phyloP scores from a whole-genome alignment of 2,329 filamentous ascomycete species.

The Fusarium aywerte region DNA sequence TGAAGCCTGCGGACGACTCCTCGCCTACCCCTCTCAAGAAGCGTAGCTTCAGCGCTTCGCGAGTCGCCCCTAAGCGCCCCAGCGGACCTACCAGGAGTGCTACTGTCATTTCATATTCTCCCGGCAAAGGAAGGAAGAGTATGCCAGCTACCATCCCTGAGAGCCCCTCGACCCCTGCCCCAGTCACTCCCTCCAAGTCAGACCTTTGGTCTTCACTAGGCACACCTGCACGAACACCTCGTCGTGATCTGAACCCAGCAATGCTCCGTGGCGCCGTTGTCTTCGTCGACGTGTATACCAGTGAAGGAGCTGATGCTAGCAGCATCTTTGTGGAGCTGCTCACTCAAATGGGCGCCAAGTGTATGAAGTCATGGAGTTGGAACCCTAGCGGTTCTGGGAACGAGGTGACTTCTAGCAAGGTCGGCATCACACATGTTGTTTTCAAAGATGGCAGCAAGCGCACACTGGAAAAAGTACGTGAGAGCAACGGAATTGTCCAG shows the following conservation, averaged over 20 bases:
- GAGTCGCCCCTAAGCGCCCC: slow-evolving; percentile 58
- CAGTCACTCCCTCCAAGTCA: slow-evolving; percentile 59
- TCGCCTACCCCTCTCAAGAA: slow-evolving; percentile 61
- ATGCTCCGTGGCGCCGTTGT: slow-evolving; percentile 78
- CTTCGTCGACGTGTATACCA: slow-evolving; percentile 85
- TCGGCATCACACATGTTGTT: slow-evolving; percentile 87
- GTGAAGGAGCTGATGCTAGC: slow-evolving; percentile 82
- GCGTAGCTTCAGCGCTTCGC: slow-evolving; percentile 63
- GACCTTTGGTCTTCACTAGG: slow-evolving; percentile 65
- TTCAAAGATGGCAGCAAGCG: slow-evolving; percentile 87
- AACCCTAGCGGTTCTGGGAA: slow-evolving; percentile 60
- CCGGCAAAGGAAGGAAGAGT: slow-evolving; percentile 57
- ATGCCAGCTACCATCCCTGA: slow-evolving; percentile 36
- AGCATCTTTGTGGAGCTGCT: slow-evolving; percentile 84
- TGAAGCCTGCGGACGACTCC: slow-evolving; percentile 74
- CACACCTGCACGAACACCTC: slow-evolving; percentile 67
- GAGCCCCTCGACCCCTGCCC: slow-evolving; percentile 46
- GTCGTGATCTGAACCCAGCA: slow-evolving; percentile 61
- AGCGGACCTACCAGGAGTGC: slow-evolving; percentile 59
- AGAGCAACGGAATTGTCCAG: slow-evolving; percentile 77
- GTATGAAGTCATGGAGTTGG: slow-evolving; percentile 81
- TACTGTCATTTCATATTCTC: slow-evolving; percentile 66
- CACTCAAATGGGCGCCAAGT: slow-evolving; percentile 82
- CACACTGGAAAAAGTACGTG: slow-evolving; percentile 82
- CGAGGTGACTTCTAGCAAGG: slow-evolving; percentile 59